These are phyloP conservation scores for Cladosporium colombiae DNA, from an alignment of 2,329 filamentous ascomycete genomes.

Conservation along the genomic window DNA sequence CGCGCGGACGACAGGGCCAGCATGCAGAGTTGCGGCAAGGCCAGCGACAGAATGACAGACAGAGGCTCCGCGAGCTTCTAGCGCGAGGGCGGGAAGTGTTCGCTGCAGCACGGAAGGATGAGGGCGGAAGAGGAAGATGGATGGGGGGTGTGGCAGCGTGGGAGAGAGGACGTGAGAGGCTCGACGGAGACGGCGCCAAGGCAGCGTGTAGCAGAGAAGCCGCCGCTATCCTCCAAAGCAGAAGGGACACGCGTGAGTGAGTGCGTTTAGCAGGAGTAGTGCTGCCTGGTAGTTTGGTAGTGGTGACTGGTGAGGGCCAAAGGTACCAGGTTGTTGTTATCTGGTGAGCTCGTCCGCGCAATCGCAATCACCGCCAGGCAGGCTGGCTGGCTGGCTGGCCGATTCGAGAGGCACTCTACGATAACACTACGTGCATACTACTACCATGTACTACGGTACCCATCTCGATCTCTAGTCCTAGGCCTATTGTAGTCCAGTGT, in stretches of 20 bases:
- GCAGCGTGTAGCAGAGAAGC: neutral
- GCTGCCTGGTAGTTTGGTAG: neutral
- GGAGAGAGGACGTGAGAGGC: neutral
- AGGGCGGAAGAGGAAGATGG: neutral
- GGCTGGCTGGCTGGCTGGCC: neutral
- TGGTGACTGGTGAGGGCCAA: neutral
- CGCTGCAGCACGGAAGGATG: conserved; percentile 14
- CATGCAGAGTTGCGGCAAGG: neutral
- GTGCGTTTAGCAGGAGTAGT: neutral
- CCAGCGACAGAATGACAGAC: neutral
- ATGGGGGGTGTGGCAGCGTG: neutral
- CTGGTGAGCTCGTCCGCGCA: neutral
- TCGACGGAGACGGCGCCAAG: neutral
- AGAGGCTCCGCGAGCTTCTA: conserved; percentile 9
- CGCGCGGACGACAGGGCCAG: neutral
- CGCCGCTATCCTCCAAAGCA: conserved; percentile 5
- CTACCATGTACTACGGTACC: neutral
- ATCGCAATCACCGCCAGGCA: neutral
- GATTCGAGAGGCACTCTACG: neutral
- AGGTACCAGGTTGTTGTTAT: neutral
- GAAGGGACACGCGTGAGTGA: conserved; percentile 2
- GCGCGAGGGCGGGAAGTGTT: conserved; percentile 7
- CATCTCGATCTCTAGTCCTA: neutral
- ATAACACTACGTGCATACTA: neutral
- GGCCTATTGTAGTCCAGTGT: too few species aligned